Conservation (phyloP, 805 yeast species). For the Candida manassasensis region DNA sequence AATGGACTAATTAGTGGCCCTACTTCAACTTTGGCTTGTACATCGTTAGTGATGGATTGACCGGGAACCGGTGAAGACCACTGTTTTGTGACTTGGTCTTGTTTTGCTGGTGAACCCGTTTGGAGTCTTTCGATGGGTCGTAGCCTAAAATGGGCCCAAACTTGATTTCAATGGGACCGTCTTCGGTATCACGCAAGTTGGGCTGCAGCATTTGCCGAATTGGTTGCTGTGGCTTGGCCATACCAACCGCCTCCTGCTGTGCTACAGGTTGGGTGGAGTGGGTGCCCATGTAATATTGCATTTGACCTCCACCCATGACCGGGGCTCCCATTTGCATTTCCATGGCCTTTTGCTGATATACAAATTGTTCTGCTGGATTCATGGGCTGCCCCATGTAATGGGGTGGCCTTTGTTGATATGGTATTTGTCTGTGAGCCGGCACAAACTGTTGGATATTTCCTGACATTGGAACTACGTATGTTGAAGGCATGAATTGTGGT, state of each 20-base stretch:
- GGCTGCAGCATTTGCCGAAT: constrained; percentile 4
- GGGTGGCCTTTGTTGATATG: constrained; percentile 1
- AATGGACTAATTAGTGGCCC: no score
- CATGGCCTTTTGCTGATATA: constrained; percentile 1
- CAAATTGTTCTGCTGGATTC: constrained; percentile 1
- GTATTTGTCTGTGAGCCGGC: constrained; percentile 2
- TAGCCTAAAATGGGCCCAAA: constrained; percentile 39
- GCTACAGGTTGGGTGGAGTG: not conserved
- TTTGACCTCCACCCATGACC: not conserved
- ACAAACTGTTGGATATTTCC: constrained; percentile 5
- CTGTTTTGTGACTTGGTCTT: constrained; percentile 14
- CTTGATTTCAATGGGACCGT: constrained; percentile 26
- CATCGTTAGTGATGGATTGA: constrained; percentile 27
- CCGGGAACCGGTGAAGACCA: constrained; percentile 26
- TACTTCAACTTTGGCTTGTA: constrained; percentile 26
- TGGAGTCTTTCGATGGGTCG: constrained; percentile 32
- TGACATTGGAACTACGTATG: constrained; percentile 1
- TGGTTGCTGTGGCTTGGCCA: not conserved
- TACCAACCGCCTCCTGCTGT: not conserved
- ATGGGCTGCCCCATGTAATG: not conserved
- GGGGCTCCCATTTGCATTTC: not conserved
- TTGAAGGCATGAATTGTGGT: not conserved
- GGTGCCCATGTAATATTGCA: not conserved
- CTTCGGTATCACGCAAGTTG: constrained; percentile 17
- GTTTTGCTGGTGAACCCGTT: constrained; percentile 12